A percentile compares a stretch with the other conserved stretches of the same genome.
Evolutionary conservation across 1,139 yeast species (phyloP).

Genomic region (Debaryomyces udenii): DNA sequence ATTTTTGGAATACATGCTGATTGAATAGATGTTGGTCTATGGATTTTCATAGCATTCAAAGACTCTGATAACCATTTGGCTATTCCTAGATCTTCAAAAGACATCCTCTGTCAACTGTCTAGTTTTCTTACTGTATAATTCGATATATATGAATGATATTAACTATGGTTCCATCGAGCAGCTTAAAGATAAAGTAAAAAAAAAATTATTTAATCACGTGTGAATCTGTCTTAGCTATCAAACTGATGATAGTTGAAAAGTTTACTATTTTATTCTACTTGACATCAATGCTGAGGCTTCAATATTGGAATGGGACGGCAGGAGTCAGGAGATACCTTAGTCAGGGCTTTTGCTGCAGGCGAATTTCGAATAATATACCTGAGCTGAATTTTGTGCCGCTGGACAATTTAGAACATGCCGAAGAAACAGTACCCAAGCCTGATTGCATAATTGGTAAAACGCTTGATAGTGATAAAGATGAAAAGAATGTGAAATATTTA

Average conservation of each 20-base stretch:
- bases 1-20: slow-evolving; percentile 86
- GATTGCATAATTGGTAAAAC: slow-evolving; percentile 7
- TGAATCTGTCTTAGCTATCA: too few relatives aligned
- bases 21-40: slow-evolving; percentile 85
- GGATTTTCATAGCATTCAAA: slow-evolving; percentile 76
- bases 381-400: not conserved
- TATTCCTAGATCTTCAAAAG: slow-evolving; percentile 71
- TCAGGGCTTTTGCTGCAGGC: not conserved
- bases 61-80: slow-evolving; percentile 88
- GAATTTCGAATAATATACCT: slow-evolving; percentile 1
- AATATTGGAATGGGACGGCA: not conserved
- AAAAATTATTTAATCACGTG: slow-evolving; percentile 7
- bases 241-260: too few relatives aligned
- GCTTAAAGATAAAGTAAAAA: slow-evolving; percentile 6
- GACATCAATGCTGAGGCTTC: slow-evolving; percentile 3
- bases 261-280: too few relatives aligned
- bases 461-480: not conserved
- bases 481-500: not conserved
- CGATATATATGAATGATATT: not conserved
- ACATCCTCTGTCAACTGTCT: slow-evolving; percentile 19
- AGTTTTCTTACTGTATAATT: not conserved
- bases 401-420: slow-evolving; percentile 2
- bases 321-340: slow-evolving; percentile 1
- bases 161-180: slow-evolving; percentile 11
- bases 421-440: slow-evolving; percentile 5